These are phyloP conservation scores for Lippia alba DNA, from an alignment of 305 asterid genomes.

Conservation along the genomic window DNA sequence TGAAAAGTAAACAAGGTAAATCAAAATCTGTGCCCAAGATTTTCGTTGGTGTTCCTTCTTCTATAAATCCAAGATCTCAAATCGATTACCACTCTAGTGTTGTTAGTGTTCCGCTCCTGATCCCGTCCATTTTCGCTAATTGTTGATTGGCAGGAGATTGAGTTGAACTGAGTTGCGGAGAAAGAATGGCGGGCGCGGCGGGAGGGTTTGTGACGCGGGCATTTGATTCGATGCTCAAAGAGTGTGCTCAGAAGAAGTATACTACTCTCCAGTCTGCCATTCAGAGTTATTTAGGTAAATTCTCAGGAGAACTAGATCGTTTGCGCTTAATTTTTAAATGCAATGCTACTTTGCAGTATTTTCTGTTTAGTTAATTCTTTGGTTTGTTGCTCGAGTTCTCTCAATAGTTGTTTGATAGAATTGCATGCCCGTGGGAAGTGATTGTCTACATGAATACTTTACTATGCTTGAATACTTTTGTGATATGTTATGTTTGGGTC, in stretches of 20 bases:
- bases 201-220: constrained; percentile 97
- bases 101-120: constrained; percentile 34
- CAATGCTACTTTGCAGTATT: not conserved
- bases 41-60: not conserved
- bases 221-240: constrained; percentile 94
- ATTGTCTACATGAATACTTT: not conserved
- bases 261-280: constrained; percentile 70
- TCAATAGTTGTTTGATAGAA: not conserved
- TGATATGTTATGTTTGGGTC: not conserved
- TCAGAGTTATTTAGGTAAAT: constrained; percentile 74
- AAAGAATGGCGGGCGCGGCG: constrained; percentile 88
- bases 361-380: not conserved
- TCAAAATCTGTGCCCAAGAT: not conserved
- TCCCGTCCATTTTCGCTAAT: constrained; percentile 35
- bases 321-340: constrained; percentile 21
- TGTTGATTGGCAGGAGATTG: constrained; percentile 21
- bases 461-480: not conserved
- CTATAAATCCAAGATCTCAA: constrained; percentile 38
- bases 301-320: constrained; percentile 26
- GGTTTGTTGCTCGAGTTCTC: constrained; percentile 26
- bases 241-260: constrained; percentile 76
- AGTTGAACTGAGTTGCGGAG: constrained; percentile 38
- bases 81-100: constrained; percentile 24
- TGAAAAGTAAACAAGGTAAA: constrained; percentile 32
- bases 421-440: not conserved